Evolutionary conservation across 257 asterid species (phyloP).

Genomic region (Craterostigma plantagineum): DNA sequence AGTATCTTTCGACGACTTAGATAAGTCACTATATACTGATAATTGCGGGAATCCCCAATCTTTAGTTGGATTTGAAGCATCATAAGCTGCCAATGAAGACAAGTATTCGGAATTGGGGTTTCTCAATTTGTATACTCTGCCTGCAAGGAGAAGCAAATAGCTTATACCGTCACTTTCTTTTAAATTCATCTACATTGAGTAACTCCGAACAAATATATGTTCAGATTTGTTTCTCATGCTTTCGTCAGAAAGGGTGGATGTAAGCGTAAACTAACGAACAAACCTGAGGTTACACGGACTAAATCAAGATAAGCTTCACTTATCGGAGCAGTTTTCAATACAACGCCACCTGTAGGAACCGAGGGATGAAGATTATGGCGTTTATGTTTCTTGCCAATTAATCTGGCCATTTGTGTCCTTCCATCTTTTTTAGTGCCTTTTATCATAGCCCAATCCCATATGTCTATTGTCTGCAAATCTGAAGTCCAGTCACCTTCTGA

Average conservation of each 20-base stretch:
- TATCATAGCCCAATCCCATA: constrained; percentile 87
- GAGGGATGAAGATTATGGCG: constrained; percentile 73
- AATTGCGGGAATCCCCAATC: constrained; percentile 75
- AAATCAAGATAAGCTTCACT: constrained; percentile 68
- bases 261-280: too few species aligned
- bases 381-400: constrained; percentile 58
- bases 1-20: constrained; percentile 17
- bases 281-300: constrained; percentile 94
- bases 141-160: constrained; percentile 18
- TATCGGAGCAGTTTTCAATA: constrained; percentile 67
- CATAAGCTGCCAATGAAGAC: constrained; percentile 41
- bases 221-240: too few species aligned
- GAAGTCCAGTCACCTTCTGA: constrained; percentile 28
- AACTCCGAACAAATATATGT: too few species aligned
- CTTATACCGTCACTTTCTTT: too few species aligned
- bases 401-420: constrained; percentile 34
- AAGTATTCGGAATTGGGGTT: constrained; percentile 62
- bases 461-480: constrained; percentile 37
- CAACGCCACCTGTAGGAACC: constrained; percentile 44
- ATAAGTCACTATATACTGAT: constrained; percentile 16
- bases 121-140: constrained; percentile 63
- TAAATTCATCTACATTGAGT: not conserved
- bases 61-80: constrained; percentile 76
- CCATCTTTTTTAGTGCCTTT: constrained; percentile 39
- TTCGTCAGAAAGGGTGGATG: constrained; percentile 2